Conservation (phyloP, 2,329 filamentous ascomycete genomes). For the Fusarium sp. region DNA sequence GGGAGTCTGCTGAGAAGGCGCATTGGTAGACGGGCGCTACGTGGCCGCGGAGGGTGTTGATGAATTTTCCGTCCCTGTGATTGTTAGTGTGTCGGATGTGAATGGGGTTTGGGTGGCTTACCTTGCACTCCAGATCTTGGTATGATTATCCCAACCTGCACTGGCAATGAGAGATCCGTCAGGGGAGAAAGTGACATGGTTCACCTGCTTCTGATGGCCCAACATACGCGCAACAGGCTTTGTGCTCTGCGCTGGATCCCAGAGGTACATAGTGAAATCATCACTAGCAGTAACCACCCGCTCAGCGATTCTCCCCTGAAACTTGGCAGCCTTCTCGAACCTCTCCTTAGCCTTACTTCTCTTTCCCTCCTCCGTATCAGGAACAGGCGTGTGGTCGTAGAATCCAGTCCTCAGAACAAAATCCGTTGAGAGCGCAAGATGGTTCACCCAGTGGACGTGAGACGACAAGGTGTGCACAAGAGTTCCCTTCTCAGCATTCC, state of each 20-base stretch:
- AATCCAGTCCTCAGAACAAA: conserved; percentile 87
- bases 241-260: conserved; percentile 80
- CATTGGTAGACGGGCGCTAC: conserved; percentile 92
- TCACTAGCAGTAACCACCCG: conserved; percentile 90
- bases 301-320: conserved; percentile 81
- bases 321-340: conserved; percentile 84
- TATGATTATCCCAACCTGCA: conserved; percentile 91
- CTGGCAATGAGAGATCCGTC: conserved; percentile 89
- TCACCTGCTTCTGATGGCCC: conserved; percentile 97
- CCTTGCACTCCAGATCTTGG: conserved; percentile 87
- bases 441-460: conserved; percentile 96
- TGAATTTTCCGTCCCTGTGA: conserved; percentile 74
- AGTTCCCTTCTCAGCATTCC: conserved; percentile 82
- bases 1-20: conserved; percentile 89
- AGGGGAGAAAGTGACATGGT: conserved; percentile 93
- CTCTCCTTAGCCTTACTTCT: conserved; percentile 78
- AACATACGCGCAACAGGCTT: conserved; percentile 89
- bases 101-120: conserved; percentile 49
- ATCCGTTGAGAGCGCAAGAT: conserved; percentile 92
- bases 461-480: conserved; percentile 80
- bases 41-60: conserved; percentile 88
- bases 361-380: conserved; percentile 74
- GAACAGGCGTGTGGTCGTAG: conserved; percentile 81
- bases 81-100: conserved; percentile 19
- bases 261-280: conserved; percentile 96